Evolutionary conservation across 108 stramenopile species (phyloP), one percentile per base, ranked within the genome.

Genomic region (Epipyxis sp.): DNA sequence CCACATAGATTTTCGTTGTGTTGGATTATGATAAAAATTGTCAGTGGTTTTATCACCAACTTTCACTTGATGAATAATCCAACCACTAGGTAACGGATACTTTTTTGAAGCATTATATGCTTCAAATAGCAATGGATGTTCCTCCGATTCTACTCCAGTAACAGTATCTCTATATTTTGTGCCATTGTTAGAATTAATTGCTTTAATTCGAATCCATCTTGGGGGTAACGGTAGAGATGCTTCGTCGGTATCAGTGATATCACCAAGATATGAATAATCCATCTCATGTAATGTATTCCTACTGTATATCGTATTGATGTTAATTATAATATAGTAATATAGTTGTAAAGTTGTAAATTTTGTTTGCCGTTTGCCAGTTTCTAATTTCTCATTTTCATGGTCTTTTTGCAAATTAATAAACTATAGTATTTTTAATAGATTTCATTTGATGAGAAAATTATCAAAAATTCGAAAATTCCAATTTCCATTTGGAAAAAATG

Each of bases 181-280:
- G 20, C 46, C 46, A 50, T 50, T 50, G 20, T 50, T 20, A 50
- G 46, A 50, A 50, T 6, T 13, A 29, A 57, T 74, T 20, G 40
- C 34, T 13, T 43, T 35, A 42, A 42, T 6, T 27, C 71, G 71
- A 10, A 74, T 37, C 71, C 71, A 74, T 10, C 34, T 42, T 27
- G 40, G 10, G 6, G 71, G 71, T 27, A 74, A 42, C 10, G 71
- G 71, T 6, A 74, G 71, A 27, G 10, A 29, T 10, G n/a, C 29
- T 57, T 74, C 71, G 16, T 74, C 71, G 6, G 16, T 29, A 29
- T 6, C 13, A 29, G 71, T 13, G 44, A 74, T 27, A 74, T 74
- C 71, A n/a, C n/a, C n/a, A n/a, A n/a, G n/a, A n/a, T n/a, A n/a
- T n/a, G n/a, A n/a, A n/a, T n/a, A n/a, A n/a, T n/a, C n/a, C n/a